These are phyloP conservation scores for Typha latifolia DNA, from an alignment of 176 grass and related monocot species.

Conservation along the genomic window DNA sequence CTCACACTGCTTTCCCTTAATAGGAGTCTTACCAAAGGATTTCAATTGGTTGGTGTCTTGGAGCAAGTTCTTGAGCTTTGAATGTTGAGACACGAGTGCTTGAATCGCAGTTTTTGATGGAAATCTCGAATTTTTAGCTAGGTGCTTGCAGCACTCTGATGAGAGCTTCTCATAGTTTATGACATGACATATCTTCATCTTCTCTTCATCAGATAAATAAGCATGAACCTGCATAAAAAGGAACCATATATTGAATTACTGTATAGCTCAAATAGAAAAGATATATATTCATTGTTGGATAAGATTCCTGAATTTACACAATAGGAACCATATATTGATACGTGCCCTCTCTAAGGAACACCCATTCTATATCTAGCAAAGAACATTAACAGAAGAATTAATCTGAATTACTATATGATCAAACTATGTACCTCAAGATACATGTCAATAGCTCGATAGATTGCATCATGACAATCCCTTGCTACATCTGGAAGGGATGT, in stretches of 20 bases:
- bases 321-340: too few relatives aligned
- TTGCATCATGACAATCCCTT: conserved; percentile 76
- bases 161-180: conserved; percentile 95
- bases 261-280: too few relatives aligned
- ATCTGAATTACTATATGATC: neutral
- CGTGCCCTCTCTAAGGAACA: too few relatives aligned
- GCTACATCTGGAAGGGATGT: conserved; percentile 47
- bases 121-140: conserved; percentile 56
- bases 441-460: conserved; percentile 81
- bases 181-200: conserved; percentile 72
- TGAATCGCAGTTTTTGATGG: conserved; percentile 74
- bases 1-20: conserved; percentile 6
- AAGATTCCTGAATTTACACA: too few relatives aligned
- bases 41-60: conserved; percentile 41
- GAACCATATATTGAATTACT: neutral
- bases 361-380: too few relatives aligned
- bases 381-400: too few relatives aligned
- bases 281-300: too few relatives aligned
- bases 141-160: conserved; percentile 78
- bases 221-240: conserved; percentile 45
- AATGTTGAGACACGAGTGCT: conserved; percentile 81
- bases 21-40: neutral
- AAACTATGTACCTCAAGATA: conserved; percentile 62
- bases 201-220: conserved; percentile 62
- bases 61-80: conserved; percentile 62